Evolutionary conservation across 2,329 filamentous ascomycete genomes (phyloP).

Genomic region (Calonectria honghensis): DNA sequence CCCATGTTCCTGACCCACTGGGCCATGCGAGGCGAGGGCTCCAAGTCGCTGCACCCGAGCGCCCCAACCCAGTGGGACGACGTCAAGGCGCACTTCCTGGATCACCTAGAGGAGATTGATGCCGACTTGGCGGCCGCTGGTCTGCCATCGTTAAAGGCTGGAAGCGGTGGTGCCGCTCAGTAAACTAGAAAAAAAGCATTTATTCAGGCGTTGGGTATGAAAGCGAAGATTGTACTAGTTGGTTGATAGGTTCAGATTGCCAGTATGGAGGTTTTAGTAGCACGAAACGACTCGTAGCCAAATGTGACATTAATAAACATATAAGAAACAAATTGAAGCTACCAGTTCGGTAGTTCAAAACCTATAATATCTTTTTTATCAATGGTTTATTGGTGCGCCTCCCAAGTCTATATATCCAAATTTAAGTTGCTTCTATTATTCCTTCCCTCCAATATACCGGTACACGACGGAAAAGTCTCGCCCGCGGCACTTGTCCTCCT

Average conservation of each 20-base stretch:
- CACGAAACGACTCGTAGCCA: background rate
- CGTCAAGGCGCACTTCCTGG: conserved; percentile 33
- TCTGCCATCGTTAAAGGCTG: conserved; percentile 6
- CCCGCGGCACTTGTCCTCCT: conserved; percentile 77
- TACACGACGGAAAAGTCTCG: conserved; percentile 90
- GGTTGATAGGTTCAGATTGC: background rate
- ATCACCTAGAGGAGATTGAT: conserved; percentile 34
- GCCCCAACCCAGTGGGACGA: conserved; percentile 28
- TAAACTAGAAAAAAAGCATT: background rate
- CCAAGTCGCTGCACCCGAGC: conserved; percentile 30
- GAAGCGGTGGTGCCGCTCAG: background rate
- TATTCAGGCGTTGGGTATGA: background rate
- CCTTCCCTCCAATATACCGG: conserved; percentile 78
- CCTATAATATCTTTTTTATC: no score
- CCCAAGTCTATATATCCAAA: conserved; percentile 2
- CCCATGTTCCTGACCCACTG: conserved; percentile 37
- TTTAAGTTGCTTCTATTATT: conserved; percentile 52
- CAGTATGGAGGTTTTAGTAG: background rate
- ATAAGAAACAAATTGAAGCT: background rate
- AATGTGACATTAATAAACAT: background rate
- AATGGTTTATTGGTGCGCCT: background rate
- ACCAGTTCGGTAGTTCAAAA: background rate
- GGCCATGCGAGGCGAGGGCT: conserved; percentile 31
- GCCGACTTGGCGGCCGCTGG: conserved; percentile 31
- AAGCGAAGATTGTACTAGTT: conserved; percentile 2